Evolutionary conservation across 495 filamentous ascomycete genomes (phyloP), one percentile per base, ranked within the genome.

Genomic region (Penicillium manginii): DNA sequence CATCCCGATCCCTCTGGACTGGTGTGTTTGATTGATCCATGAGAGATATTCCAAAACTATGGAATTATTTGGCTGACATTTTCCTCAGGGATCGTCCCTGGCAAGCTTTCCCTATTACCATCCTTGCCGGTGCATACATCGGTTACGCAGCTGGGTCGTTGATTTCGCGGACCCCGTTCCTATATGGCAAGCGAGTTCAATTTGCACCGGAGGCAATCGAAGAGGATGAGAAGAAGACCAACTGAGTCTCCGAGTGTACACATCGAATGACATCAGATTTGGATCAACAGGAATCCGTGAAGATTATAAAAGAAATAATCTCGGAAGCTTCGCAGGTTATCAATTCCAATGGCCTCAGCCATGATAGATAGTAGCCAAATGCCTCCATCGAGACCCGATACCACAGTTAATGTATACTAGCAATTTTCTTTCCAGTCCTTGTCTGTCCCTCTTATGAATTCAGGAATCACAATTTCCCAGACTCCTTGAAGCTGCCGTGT

Each of bases 71-170:
- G 12, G 29, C 53, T 55, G 29, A 55, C 21, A 21, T 18, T 37
- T 37, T 40, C 26, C 49, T 14, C 63, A 86, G 85, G 86, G 88
- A 91, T 67, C 86, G 94, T 19, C 92, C 96, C 61, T 98, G 94
- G 94, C 94, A 98, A 82, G 91, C 89, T 70, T 98, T 92, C 87
- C 94, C 94, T 2, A 89, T 98, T 32, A 98, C 94, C 0, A 90
- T 98, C 53, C 67, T 92, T 2, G 80, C 80, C 1, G 90, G 90
- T 9, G 85, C 84, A 11, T 91, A 91, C 74, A 63, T 84, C 18
- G 90, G 90, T 4, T 89, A 81, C 71, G 79, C 77, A 4, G 54
- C 86, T 21, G 88, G 90, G 12, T 85, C 86, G 55, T 61, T 85
- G 54, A 59, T 81, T 5, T 86, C 87, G 18, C 80, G 82, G n/a